A percentile compares a stretch with the other conserved stretches of the same genome.
Evolutionary conservation across 1,284 basidiomycete species (phyloP).

Genomic region (Moesziomyces globuligerus): DNA sequence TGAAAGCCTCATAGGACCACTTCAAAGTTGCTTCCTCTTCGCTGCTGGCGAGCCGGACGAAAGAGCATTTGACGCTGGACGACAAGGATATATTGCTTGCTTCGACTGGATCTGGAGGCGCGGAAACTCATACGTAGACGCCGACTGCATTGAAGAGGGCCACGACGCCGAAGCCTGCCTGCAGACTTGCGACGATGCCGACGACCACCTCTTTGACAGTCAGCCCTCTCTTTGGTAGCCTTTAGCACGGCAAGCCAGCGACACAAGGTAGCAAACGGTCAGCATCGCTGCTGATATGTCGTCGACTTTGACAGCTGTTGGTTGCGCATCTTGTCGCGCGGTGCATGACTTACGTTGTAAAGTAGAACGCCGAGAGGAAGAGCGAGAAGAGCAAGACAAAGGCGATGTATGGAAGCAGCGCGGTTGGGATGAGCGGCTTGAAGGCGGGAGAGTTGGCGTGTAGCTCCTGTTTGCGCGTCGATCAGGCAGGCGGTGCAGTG

Average conservation of each 20-base stretch:
- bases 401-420: conserved; percentile 51
- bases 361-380: conserved; percentile 59
- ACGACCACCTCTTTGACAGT: conserved; percentile 41
- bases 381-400: conserved; percentile 42
- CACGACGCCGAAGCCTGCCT: conserved; percentile 58
- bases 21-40: too few species aligned
- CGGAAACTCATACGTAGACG: conserved; percentile 51
- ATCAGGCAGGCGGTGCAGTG: too few species aligned
- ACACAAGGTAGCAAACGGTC: too few species aligned
- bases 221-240: conserved; percentile 44
- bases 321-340: not conserved
- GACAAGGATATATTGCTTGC: conserved; percentile 18
- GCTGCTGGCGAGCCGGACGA: too few species aligned
- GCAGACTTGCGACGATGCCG: conserved; percentile 44
- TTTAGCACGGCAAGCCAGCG: conserved; percentile 6
- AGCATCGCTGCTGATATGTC: too few species aligned
- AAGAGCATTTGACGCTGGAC: not conserved
- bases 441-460: conserved; percentile 32
- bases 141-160: conserved; percentile 64
- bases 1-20: too few species aligned
- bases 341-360: conserved; percentile 54
- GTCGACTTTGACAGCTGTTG: too few species aligned
- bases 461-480: conserved; percentile 19
- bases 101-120: not conserved
- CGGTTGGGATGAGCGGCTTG: conserved; percentile 44